Conservation (phyloP, 1,139 yeast species). For the Pichia sp. region DNA sequence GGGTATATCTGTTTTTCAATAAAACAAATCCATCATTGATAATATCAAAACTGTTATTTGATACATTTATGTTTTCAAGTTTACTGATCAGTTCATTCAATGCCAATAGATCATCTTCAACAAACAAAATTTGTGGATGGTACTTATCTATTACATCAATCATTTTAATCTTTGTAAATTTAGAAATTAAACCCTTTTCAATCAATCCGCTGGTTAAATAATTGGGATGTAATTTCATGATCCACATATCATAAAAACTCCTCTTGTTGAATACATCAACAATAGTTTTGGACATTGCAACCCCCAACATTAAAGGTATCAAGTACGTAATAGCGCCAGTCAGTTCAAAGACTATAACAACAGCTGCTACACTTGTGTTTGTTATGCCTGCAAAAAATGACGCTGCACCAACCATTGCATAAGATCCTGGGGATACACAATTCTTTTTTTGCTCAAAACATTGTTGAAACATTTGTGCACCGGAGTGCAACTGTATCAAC, state of each 20-base stretch:
- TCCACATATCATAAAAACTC: constrained; percentile 39
- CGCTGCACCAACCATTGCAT: constrained; percentile 57
- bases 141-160: constrained; percentile 1
- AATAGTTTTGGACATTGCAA: constrained; percentile 42
- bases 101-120: constrained; percentile 16
- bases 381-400: constrained; percentile 51
- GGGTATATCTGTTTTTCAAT: constrained; percentile 5
- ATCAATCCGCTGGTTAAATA: constrained; percentile 6
- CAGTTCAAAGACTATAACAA: constrained; percentile 47
- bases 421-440: constrained; percentile 52
- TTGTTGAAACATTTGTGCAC: constrained; percentile 35
- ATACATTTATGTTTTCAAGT: constrained; percentile 21
- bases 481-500: constrained; percentile 35
- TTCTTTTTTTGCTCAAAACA: constrained; percentile 36
- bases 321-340: constrained; percentile 56
- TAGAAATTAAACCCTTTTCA: neutral
- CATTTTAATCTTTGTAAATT: constrained; percentile 5
- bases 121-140: constrained; percentile 1
- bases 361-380: constrained; percentile 47
- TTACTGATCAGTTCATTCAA: constrained; percentile 24
- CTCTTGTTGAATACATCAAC: constrained; percentile 38
- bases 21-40: constrained; percentile 11
- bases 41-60: constrained; percentile 9
- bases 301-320: constrained; percentile 52
- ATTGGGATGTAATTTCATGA: constrained; percentile 7